Evolutionary conservation across 805 yeast species (phyloP).

Genomic region (Blastobotrys muscicola): DNA sequence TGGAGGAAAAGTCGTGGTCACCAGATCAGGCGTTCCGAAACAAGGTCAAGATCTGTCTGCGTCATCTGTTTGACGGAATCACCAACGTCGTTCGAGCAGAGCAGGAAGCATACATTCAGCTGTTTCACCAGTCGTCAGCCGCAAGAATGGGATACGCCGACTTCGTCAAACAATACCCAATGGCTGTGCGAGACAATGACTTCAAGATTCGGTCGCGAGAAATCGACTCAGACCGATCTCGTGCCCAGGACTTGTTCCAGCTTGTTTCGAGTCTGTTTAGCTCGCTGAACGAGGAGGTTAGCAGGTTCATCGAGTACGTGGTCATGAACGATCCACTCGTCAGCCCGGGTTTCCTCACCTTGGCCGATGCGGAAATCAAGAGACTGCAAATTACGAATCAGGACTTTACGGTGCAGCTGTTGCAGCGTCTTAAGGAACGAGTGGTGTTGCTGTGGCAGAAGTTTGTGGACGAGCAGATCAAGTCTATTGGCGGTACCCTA

Average conservation of each 20-base stretch:
- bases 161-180: conserved; percentile 28
- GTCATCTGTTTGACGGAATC: conserved; percentile 7
- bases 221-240: conserved; percentile 37
- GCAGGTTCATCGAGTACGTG: conserved; percentile 25
- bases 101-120: conserved; percentile 38
- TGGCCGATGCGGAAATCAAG: conserved; percentile 34
- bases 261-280: conserved; percentile 41
- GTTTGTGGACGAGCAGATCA: conserved; percentile 46
- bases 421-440: conserved; percentile 44
- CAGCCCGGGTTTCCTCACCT: conserved; percentile 34
- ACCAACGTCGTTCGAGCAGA: conserved; percentile 22
- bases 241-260: conserved; percentile 38
- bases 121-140: conserved; percentile 38
- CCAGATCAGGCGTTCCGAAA: conserved; percentile 6
- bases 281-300: conserved; percentile 25
- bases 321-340: conserved; percentile 33
- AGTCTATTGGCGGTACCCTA: conserved; percentile 32
- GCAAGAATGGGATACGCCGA: conserved; percentile 33
- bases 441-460: conserved; percentile 48
- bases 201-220: conserved; percentile 28
- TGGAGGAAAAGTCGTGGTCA: conserved; percentile 6
- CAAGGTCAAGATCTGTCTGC: conserved; percentile 2
- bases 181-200: conserved; percentile 13
- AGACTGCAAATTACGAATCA: conserved; percentile 44
- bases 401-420: conserved; percentile 47